A percentile compares a stretch with the other conserved stretches of the same genome.
Conservation (phyloP, 805 yeast genomes). For the Suhomyces sp. region DNA sequence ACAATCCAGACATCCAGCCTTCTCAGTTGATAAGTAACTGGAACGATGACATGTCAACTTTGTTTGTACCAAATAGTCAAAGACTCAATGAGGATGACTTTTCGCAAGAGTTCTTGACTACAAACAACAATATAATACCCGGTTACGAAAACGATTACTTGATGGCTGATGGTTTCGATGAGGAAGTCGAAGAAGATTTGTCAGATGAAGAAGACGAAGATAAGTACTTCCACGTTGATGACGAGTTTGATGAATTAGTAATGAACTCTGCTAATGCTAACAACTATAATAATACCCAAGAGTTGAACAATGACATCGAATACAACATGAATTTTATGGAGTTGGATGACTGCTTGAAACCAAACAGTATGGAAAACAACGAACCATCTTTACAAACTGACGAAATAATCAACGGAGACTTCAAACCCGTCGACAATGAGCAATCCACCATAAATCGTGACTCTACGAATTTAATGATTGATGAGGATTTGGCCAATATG, state of each 20-base stretch:
- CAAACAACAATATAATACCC: constrained; percentile 19
- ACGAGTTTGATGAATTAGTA: constrained; percentile 26
- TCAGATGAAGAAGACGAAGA: constrained; percentile 40
- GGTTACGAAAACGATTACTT: constrained; percentile 37
- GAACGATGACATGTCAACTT: constrained; percentile 25
- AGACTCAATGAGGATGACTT: constrained; percentile 10
- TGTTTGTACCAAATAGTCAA: constrained; percentile 25
- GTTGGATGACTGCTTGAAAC: constrained; percentile 8
- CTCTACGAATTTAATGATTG: not conserved
- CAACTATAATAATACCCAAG: not conserved
- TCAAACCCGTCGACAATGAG: constrained; percentile 4
- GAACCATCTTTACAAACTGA: constrained; percentile 6
- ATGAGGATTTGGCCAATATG: constrained; percentile 2
- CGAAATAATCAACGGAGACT: constrained; percentile 13
- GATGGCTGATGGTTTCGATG: constrained; percentile 34
- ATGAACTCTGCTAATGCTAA: constrained; percentile 10
- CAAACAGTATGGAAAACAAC: not conserved
- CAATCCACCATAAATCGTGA: not conserved
- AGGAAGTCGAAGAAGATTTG: constrained; percentile 42
- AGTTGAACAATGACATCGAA: constrained; percentile 1
- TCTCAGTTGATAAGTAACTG: constrained; percentile 31
- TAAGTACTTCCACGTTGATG: constrained; percentile 36
- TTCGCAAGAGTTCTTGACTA: constrained; percentile 6
- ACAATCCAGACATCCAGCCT: constrained; percentile 42
- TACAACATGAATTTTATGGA: constrained; percentile 9